phyloP scores from a whole-genome alignment of 2,329 filamentous ascomycete species.

The Capronia coronata region DNA sequence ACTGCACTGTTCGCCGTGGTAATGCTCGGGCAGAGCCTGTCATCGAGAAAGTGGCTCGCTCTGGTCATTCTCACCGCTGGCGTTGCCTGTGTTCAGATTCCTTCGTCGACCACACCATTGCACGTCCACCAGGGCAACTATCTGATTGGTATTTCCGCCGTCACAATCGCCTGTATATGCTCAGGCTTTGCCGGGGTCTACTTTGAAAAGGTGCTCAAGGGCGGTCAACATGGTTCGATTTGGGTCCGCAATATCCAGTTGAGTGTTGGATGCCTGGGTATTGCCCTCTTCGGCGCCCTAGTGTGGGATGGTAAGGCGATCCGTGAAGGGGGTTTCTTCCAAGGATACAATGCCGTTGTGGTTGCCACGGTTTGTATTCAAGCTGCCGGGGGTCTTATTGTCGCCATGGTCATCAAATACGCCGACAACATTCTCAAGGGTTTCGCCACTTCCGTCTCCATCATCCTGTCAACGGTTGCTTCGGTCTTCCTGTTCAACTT shows the following conservation, averaged over 20 bases:
- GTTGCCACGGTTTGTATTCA: slow-evolving; percentile 80
- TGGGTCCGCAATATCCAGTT: slow-evolving; percentile 95
- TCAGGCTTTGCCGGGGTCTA: slow-evolving; percentile 72
- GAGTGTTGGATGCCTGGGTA: slow-evolving; percentile 86
- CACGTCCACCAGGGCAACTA: slow-evolving; percentile 50
- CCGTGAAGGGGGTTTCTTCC: slow-evolving; percentile 78
- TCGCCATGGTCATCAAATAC: slow-evolving; percentile 72
- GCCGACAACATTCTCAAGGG: slow-evolving; percentile 89
- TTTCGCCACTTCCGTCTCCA: slow-evolving; percentile 85
- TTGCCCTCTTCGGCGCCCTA: slow-evolving; percentile 75
- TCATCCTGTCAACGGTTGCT: slow-evolving; percentile 75
- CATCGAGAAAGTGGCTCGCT: slow-evolving; percentile 68
- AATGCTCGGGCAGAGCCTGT: slow-evolving; percentile 65
- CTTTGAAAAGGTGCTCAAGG: slow-evolving; percentile 76
- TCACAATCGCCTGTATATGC: slow-evolving; percentile 67
- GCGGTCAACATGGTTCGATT: slow-evolving; percentile 67
- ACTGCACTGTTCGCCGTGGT: slow-evolving; percentile 80
- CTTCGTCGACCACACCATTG: slow-evolving; percentile 51
- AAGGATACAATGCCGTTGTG: slow-evolving; percentile 86
- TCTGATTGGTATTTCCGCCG: slow-evolving; percentile 52
- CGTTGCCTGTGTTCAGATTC: slow-evolving; percentile 77
- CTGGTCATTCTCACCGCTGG: slow-evolving; percentile 75
- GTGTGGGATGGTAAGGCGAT: slow-evolving; percentile 82
- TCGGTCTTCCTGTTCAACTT: slow-evolving; percentile 84
- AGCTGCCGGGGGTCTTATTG: slow-evolving; percentile 75